Base-by-base conservation (phyloP, 768 basidiomycete species). In the Hypholoma fasciculare region DNA sequence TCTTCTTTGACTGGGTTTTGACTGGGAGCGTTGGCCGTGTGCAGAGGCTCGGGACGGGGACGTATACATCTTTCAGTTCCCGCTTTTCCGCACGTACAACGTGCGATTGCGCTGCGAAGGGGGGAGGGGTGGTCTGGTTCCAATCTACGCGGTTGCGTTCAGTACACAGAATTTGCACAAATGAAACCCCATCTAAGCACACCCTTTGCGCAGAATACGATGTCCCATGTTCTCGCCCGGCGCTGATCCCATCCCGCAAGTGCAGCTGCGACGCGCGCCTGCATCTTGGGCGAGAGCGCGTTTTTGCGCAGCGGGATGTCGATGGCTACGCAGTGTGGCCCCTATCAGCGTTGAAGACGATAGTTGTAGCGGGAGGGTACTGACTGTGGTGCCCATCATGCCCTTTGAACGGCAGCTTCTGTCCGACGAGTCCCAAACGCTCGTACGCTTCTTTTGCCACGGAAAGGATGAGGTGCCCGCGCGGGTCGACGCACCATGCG, bases 401-500 rank as follows among this genome's bases (percentile, higher is more conserved):
- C 0, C 70, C 74, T 63, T 82, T 82, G 69, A 84, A 87, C 0
- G 84, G 80, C 44, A 88, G 57, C 26, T 74, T 77, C 57, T 72
- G 70, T 4, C 90, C 89, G 0, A 82, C 75, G 14, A 90, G 63
- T 1, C 89, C 88, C 7, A 90, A 76, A 7, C 71, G 70, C 61
- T 88, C 80, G 66, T 90, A 90, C 0, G 83, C 82, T 16, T 74
- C 72, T 67, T 84, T 85, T 43, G 76, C 75, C 5, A 86, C 75
- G 23, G 74, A 82, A 17, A 90, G 67, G 0, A 85, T 85, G 58
- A 91, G 69, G 44, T 84, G 62, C 3, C 86, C 85, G 16, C 86
- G 80, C 2, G 78, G 74, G 63, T 90, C 88, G 55, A 90, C 74
- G 64, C 86, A 88, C 90, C 90, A 92, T 2, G 77, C 78, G 59